A percentile compares a stretch with the other conserved stretches of the same genome.
These are phyloP conservation scores for Citrullus colocynthis DNA, from an alignment of 306 rosid species.

Conservation along the genomic window DNA sequence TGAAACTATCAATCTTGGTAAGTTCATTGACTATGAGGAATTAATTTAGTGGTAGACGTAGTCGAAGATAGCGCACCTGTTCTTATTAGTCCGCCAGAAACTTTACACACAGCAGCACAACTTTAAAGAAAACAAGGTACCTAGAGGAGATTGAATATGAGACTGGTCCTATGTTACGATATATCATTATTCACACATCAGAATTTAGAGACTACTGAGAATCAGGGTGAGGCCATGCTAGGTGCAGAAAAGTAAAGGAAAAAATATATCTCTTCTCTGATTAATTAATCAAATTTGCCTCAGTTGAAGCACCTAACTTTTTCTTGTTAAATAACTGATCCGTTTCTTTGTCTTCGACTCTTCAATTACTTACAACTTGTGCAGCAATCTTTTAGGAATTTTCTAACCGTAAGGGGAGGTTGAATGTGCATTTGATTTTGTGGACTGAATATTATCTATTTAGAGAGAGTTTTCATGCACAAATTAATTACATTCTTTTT, in stretches of 20 bases:
- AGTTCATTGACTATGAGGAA: not conserved
- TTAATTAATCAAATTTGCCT: not conserved
- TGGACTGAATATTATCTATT: not conserved
- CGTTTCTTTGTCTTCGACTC: not conserved
- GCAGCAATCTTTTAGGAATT: not conserved
- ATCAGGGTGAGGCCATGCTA: not conserved
- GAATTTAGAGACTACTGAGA: not conserved
- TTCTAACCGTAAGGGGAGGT: not conserved
- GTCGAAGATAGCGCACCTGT: not conserved
- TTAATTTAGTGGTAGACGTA: not conserved
- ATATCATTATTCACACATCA: not conserved
- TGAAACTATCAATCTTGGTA: not conserved
- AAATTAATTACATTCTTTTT: not conserved
- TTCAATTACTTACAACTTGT: not conserved
- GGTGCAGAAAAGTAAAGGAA: not conserved
- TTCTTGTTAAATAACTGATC: not conserved
- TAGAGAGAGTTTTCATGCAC: not conserved
- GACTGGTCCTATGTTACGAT: not conserved
- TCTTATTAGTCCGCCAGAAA: not conserved
- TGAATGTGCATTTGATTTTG: not conserved
- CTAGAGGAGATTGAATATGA: not conserved
- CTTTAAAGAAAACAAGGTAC: not conserved
- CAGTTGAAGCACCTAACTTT: not conserved
- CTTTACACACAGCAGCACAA: not conserved
- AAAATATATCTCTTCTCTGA: not conserved